phyloP scores from a whole-genome alignment of 768 basidiomycete species.

The Suillus alpinus region DNA sequence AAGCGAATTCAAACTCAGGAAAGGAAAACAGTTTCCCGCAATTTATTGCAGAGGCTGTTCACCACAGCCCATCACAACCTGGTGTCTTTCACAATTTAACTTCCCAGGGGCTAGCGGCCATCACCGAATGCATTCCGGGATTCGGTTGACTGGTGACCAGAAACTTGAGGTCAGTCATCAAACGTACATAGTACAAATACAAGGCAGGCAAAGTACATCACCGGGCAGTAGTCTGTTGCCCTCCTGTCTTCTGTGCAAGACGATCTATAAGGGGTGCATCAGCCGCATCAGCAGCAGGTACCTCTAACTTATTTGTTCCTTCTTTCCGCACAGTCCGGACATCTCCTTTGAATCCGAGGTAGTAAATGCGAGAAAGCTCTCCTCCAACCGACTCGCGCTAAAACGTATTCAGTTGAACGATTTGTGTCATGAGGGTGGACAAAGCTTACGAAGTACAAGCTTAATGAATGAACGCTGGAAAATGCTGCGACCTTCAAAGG shows the following conservation, averaged over 20 bases:
- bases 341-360: slow-evolving; percentile 82
- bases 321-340: slow-evolving; percentile 52
- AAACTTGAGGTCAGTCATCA: background rate
- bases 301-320: slow-evolving; percentile 59
- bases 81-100: slow-evolving; percentile 14
- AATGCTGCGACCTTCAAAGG: slow-evolving; percentile 76
- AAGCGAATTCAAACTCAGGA: background rate
- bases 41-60: background rate
- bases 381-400: slow-evolving; percentile 70
- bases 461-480: slow-evolving; percentile 67
- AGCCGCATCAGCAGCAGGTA: slow-evolving; percentile 78
- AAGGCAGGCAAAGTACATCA: slow-evolving; percentile 17
- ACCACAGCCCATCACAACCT: slow-evolving; percentile 1
- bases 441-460: slow-evolving; percentile 74
- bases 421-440: background rate
- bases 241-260: slow-evolving; percentile 52
- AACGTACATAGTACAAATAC: background rate
- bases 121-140: background rate
- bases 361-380: slow-evolving; percentile 67
- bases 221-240: slow-evolving; percentile 63
- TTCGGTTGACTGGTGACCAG: background rate
- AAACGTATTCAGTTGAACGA: background rate
- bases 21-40: background rate
- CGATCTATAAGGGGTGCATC: slow-evolving; percentile 68
- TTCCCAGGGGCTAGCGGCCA: background rate